Evolutionary conservation across 2,329 filamentous ascomycete species (phyloP).

Genomic region (Uncinocarpus reesii): DNA sequence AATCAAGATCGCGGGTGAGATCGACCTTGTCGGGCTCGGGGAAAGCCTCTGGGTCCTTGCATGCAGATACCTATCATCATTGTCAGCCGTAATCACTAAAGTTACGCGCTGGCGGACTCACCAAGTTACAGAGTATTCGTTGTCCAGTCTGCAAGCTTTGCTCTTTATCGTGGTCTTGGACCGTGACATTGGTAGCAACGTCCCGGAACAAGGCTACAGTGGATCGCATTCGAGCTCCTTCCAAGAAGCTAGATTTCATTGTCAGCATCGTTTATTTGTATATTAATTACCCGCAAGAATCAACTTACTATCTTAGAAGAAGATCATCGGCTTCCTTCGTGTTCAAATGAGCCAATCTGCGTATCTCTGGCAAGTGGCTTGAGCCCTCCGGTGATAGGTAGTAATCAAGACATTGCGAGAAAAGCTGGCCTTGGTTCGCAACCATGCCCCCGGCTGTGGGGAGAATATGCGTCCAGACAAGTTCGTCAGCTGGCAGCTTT

Average conservation of each 20-base stretch:
- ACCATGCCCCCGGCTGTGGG: slow-evolving; percentile 49
- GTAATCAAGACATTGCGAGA: slow-evolving; percentile 48
- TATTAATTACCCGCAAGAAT: neutral
- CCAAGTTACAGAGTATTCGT: slow-evolving; percentile 29
- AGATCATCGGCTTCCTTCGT: slow-evolving; percentile 39
- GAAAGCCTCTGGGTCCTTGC: slow-evolving; percentile 32
- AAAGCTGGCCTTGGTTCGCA: slow-evolving; percentile 48
- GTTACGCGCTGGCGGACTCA: slow-evolving; percentile 27
- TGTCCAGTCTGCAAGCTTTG: slow-evolving; percentile 30
- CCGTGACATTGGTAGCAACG: slow-evolving; percentile 25
- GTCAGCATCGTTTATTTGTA: too few species aligned
- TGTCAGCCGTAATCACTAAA: slow-evolving; percentile 30
- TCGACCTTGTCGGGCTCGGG: slow-evolving; percentile 35
- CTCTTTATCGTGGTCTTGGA: slow-evolving; percentile 29
- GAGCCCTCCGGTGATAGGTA: slow-evolving; percentile 44
- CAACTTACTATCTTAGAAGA: slow-evolving; percentile 42
- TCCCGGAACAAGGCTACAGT: slow-evolving; percentile 31
- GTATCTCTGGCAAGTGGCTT: slow-evolving; percentile 40
- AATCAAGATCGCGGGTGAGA: slow-evolving; percentile 32
- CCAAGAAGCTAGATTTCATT: slow-evolving; percentile 29
- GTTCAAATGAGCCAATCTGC: slow-evolving; percentile 38
- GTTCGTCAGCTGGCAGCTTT: slow-evolving; percentile 38
- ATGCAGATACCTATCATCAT: slow-evolving; percentile 28
- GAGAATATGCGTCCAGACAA: slow-evolving; percentile 49
- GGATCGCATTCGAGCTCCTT: slow-evolving; percentile 31